Evolutionary conservation across 306 rosid species (phyloP), one percentile per base, ranked within the genome.

Genomic region (Malus sylvestris): DNA sequence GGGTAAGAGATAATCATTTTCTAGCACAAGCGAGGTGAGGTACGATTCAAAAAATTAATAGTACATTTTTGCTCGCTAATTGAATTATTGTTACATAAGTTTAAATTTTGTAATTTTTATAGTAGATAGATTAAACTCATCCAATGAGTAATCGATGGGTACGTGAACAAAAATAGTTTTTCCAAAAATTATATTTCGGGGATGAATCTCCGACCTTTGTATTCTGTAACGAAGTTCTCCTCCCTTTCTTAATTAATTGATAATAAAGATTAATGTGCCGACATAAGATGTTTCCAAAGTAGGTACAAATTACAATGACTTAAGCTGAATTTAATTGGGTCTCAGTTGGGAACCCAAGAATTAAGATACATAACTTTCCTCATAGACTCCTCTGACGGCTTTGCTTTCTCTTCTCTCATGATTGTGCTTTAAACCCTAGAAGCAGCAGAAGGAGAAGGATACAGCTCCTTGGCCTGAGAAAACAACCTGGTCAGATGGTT

Each of bases 291-390:
- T 49, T 49, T 49, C 55, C 55, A 55, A 18, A 55, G 60, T 55
- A 20, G 0, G 60, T 20, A 59, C 20, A 30, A 30, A 29, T 30
- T 63, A 63, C 68, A 30, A 8, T 30, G 22, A 30, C 40, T 63
- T 16, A 63, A 30, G 40, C 67, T 15, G 27, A 10, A 29, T 23
- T 58, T 58, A 22, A 58, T 58, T 58, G 23, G 63, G 63, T 22
- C 6, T 72, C 79, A 55, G 46, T 89, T 87, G 38, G 91, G 90
- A 70, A 86, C 94, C 94, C 94, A 89, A 10, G 72, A 76, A 51
- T 92, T 90, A 80, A 88, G 85, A 74, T 83, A 90, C 91, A 88
- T 88, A 53, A 90, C 88, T 0, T 76, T 86, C 81, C 91, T 86
- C 8, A 90, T 80, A 74, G 96, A 83, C 44, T 86, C 96, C 81